Evolutionary conservation across 192 early-diverging fungal genomes (phyloP), one percentile per base, ranked within the genome.

Genomic region (Linnemannia zychae): DNA sequence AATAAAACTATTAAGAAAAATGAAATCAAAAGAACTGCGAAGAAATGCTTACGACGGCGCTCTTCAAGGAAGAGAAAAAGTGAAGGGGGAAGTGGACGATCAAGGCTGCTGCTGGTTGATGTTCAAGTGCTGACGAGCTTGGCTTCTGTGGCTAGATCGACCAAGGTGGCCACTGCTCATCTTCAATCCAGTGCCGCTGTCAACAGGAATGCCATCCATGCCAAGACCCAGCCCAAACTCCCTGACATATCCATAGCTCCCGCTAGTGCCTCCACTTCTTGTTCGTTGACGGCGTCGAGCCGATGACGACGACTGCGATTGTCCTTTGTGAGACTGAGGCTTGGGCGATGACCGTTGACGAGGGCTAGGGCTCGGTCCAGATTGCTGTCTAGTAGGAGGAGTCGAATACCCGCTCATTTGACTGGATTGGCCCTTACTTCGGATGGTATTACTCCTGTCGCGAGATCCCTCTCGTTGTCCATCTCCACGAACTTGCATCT

Each of bases 161-260:
- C 44, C 50, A n/a, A 70, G 20, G 16, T 65, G 65, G 20, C 70
- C 75, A 46, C 75, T 82, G 34, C 81, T 84, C 36, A 84, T 24
- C 46, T 84, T 84, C 67, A 84, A 40, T 0, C 81, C 81, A 17
- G 76, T 78, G 44, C 81, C 76, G 36, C 81, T 84, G 28, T 84
- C 72, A 33, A 67, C 71, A 11, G 69, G 76, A 20, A 84, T 67
- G n/a, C 81, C 81, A 40, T 84, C 81, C 76, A 78, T 78, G 4
- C 76, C 81, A 69, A 84, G 81, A 6, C 81, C 81, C 75, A 84
- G 67, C 0, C 81, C 81, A 78, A 84, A 84, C 67, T 84, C 76
- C 33, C 44, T 33, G 24, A 74, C 74, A 31, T 63, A 24, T 3
- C 60, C 75, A 60, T 60, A 84, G 53, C 81, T 84, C 16, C 52